Evolutionary conservation across 2,329 filamentous ascomycete genomes (phyloP).

Genomic region (Neoascochyta sp.): DNA sequence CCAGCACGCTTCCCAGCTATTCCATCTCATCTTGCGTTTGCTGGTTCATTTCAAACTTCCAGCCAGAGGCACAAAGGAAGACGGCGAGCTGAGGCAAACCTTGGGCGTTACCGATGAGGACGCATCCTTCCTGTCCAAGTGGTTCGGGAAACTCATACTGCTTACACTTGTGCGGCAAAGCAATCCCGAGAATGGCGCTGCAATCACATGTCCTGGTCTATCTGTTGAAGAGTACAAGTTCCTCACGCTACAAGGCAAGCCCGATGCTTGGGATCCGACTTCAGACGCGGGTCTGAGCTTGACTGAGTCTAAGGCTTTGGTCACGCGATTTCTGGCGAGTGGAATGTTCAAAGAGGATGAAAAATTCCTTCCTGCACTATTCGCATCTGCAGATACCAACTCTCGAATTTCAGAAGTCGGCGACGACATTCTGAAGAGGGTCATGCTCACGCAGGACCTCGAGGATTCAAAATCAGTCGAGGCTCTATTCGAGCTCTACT

Average conservation of each 20-base stretch:
- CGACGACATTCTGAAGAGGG: conserved; percentile 83
- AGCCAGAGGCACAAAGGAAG: conserved; percentile 72
- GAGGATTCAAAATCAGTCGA: conserved; percentile 64
- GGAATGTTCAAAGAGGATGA: conserved; percentile 81
- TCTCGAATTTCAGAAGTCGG: conserved; percentile 78
- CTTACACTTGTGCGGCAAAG: conserved; percentile 47
- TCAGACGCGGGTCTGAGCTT: conserved; percentile 61
- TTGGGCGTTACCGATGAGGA: conserved; percentile 70
- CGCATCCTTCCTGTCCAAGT: conserved; percentile 66
- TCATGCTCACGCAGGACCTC: conserved; percentile 62
- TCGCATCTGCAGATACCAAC: conserved; percentile 78
- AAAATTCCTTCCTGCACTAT: conserved; percentile 77
- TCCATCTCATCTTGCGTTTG: conserved; percentile 77
- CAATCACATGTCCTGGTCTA: conserved; percentile 57
- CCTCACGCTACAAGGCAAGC: conserved; percentile 62
- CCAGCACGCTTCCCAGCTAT: conserved; percentile 62
- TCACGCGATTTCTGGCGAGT: conserved; percentile 71
- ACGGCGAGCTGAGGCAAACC: conserved; percentile 61
- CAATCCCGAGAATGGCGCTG: conserved; percentile 36
- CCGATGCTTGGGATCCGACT: conserved; percentile 64
- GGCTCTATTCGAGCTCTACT: conserved; percentile 69
- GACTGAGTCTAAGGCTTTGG: conserved; percentile 65
- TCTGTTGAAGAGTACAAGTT: conserved; percentile 65
- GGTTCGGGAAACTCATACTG: conserved; percentile 75
- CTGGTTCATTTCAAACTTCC: conserved; percentile 70